Percentiles rank a stretch among this genome's conserved stretches.
Evolutionary conservation across 2,329 filamentous ascomycete genomes (phyloP).

Genomic region (Aureobasidium musti): DNA sequence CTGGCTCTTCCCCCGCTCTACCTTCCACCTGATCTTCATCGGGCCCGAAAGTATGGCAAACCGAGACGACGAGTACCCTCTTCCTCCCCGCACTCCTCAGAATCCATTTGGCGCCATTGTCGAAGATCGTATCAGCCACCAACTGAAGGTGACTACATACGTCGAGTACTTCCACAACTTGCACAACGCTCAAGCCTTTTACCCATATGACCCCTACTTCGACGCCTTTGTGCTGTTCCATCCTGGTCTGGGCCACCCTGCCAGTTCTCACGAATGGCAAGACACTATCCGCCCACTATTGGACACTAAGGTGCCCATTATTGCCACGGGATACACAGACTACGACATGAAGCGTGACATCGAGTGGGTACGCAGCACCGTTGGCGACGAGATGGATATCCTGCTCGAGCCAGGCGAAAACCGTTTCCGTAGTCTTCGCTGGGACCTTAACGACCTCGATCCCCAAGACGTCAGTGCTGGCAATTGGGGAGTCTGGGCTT

Average conservation of each 20-base stretch:
- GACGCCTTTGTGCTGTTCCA: constrained; percentile 98
- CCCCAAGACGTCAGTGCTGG: constrained; percentile 92
- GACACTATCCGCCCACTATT: constrained; percentile 85
- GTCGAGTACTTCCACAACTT: constrained; percentile 98
- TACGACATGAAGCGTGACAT: constrained; percentile 93
- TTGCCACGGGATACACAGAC: constrained; percentile 94
- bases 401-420: constrained; percentile 93
- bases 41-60: constrained; percentile 96
- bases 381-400: constrained; percentile 86
- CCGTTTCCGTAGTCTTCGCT: constrained; percentile 85
- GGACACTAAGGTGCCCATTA: constrained; percentile 92
- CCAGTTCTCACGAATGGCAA: constrained; percentile 90
- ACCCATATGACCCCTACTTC: constrained; percentile 96
- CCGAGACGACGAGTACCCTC: constrained; percentile 86
- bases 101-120: constrained; percentile 95
- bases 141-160: constrained; percentile 95
- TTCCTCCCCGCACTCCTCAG: constrained; percentile 77
- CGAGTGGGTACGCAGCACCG: constrained; percentile 83
- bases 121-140: constrained; percentile 83
- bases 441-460: constrained; percentile 96
- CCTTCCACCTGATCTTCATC: constrained; percentile 90
- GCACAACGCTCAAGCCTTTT: constrained; percentile 86
- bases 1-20: constrained; percentile 91
- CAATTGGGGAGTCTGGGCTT: constrained; percentile 97
- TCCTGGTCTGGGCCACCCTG: constrained; percentile 91